These are phyloP conservation scores for Elsinoe arachidis DNA, from an alignment of 2,329 filamentous ascomycete species.

Conservation along the genomic window DNA sequence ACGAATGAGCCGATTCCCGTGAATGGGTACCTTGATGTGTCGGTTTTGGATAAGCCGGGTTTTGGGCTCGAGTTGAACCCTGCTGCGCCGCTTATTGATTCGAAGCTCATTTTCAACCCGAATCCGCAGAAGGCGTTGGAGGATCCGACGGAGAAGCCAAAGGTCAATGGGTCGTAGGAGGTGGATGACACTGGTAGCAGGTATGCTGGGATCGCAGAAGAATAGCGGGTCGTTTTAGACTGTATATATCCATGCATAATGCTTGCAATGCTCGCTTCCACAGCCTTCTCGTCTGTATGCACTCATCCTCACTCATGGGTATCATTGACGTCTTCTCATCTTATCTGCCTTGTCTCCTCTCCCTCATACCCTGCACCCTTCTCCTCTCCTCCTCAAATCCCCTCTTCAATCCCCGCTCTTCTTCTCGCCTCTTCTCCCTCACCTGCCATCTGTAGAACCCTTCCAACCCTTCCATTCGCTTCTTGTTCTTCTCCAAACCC, in stretches of 20 bases:
- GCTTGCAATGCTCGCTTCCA: not conserved
- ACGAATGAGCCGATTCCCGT: slow-evolving; percentile 80
- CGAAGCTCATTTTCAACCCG: slow-evolving; percentile 62
- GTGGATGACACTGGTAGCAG: slow-evolving; percentile 19
- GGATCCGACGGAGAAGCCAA: slow-evolving; percentile 20
- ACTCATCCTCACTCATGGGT: not conserved
- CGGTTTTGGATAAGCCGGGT: slow-evolving; percentile 70
- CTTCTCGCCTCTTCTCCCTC: slow-evolving; percentile 68
- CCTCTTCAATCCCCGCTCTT: slow-evolving; percentile 59
- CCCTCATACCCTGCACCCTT: slow-evolving; percentile 62
- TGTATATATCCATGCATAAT: slow-evolving; percentile 11
- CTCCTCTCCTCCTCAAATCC: slow-evolving; percentile 69
- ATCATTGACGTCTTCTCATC: not conserved
- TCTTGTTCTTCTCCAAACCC: slow-evolving; percentile 52
- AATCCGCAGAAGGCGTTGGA: slow-evolving; percentile 40
- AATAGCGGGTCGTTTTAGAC: not conserved
- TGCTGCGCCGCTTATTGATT: slow-evolving; percentile 68
- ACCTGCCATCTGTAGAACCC: slow-evolving; percentile 82
- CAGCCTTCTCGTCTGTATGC: not conserved
- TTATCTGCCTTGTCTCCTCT: slow-evolving; percentile 44
- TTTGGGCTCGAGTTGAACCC: slow-evolving; percentile 86
- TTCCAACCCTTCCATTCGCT: slow-evolving; percentile 54
- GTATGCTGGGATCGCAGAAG: slow-evolving; percentile 18
- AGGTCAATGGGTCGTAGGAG: not conserved
- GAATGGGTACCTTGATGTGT: slow-evolving; percentile 71